Percentiles rank a stretch among this genome's conserved stretches.
These are phyloP conservation scores for Udeniomyces megalosporus DNA, from an alignment of 768 basidiomycete species.

Conservation along the genomic window DNA sequence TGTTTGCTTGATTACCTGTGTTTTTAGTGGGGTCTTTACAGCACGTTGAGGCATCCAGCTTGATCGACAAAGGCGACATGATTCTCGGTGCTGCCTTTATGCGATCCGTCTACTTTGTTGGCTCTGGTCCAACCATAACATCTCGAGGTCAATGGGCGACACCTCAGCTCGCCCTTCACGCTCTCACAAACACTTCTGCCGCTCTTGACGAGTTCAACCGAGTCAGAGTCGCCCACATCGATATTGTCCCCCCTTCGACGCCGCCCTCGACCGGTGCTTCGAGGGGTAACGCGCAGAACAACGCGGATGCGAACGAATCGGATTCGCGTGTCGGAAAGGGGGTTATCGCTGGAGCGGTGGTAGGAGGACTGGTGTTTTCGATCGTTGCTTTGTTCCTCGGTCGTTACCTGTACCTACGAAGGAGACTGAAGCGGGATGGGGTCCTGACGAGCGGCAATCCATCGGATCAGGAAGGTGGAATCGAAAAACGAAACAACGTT, in stretches of 20 bases:
- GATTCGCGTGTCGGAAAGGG: background rate
- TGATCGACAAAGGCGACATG: conserved; percentile 10
- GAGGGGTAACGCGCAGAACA: too few species aligned
- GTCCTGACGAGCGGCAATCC: background rate
- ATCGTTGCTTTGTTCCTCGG: background rate
- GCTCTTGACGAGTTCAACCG: conserved; percentile 4
- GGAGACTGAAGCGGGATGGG: background rate
- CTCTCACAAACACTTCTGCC: conserved; percentile 1
- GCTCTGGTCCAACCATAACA: conserved; percentile 11
- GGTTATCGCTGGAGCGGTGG: background rate
- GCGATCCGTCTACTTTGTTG: conserved; percentile 13
- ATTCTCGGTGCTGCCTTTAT: conserved; percentile 14
- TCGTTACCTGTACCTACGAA: background rate
- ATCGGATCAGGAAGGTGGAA: background rate
- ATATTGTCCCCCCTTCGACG: background rate
- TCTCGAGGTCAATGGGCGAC: conserved; percentile 1
- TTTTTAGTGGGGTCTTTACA: conserved; percentile 7
- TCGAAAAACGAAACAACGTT: background rate
- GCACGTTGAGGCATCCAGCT: background rate
- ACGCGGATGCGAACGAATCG: background rate
- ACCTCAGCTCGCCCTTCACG: background rate
- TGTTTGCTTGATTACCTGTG: too few species aligned
- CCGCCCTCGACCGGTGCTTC: background rate
- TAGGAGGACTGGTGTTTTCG: background rate
- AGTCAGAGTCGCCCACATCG: conserved; percentile 1